Base-by-base conservation (phyloP, 495 filamentous ascomycete genomes). In the Lophium mytilinum region DNA sequence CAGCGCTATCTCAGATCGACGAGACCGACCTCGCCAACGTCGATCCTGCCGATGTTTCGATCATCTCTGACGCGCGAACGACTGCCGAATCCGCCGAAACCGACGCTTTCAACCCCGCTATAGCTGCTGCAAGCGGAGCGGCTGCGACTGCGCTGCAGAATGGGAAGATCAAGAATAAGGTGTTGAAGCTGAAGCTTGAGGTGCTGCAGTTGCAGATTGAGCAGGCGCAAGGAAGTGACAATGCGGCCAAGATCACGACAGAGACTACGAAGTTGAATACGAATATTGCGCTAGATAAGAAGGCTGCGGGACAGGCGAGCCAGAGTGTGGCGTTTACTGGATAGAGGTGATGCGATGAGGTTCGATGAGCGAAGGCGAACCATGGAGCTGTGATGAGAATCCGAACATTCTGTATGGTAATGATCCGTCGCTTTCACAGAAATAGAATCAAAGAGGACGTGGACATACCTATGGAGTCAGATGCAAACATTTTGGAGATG, bases 141-240 rank as follows among this genome's bases (percentile, higher is more conserved):
- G 60, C 53, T 3, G 61, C 47, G 0, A 60, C 58, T 0, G 71
- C 69, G 6, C 67, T 76, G n/a, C 71, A 76, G 70, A 75, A 74
- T 30, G 76, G 76, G 55, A 79, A 79, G 66, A 79, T 77, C 58
- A 76, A 76, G 70, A 79, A 79, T 68, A 79, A 79, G 71, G 75
- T 79, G 45, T 66, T 79, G 37, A 79, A 79, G 68, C 66, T 79
- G 41, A 71, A 72, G 52, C 66, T 74, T 30, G 60, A 72, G 45
- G 68, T 72, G 10, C 41, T 73, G 51, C 54, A 40, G 9, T 57
- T 74, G 15, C 50, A 66, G 60, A 68, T 73, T 39, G 58, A 69
- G 43, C 60, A 65, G 33, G 74, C 74, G 4, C 67, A 72, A 64
- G 67, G 72, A n/a, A 48, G 33, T 21, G 70, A 74, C 35, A 66